A percentile compares a stretch with the other conserved stretches of the same genome.
Evolutionary conservation across 768 basidiomycete genomes (phyloP).

Genomic region (Russula sp.): DNA sequence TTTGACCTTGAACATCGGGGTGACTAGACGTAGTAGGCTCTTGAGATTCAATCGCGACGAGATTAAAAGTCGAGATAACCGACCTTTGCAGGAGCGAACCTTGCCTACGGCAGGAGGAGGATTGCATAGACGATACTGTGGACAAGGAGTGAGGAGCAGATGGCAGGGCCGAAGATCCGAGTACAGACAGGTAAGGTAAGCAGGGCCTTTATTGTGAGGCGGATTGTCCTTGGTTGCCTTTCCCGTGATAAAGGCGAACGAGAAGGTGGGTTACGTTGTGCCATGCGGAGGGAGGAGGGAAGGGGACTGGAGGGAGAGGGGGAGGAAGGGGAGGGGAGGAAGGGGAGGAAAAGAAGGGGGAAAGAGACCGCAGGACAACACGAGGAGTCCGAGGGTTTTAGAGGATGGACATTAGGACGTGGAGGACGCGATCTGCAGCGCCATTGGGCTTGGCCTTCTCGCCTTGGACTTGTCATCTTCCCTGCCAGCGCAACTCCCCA

Average conservation of each 20-base stretch:
- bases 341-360: neutral
- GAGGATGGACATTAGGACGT: neutral
- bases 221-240: slow-evolving; percentile 29
- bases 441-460: neutral
- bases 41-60: neutral
- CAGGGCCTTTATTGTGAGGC: slow-evolving; percentile 30
- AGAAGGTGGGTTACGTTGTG: neutral
- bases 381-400: slow-evolving; percentile 6
- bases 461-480: slow-evolving; percentile 10
- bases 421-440: slow-evolving; percentile 1
- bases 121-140: slow-evolving; percentile 48
- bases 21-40: slow-evolving; percentile 29
- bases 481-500: neutral
- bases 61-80: slow-evolving; percentile 6
- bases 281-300: slow-evolving; percentile 5
- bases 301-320: neutral
- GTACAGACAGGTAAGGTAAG: slow-evolving; percentile 35
- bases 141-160: neutral
- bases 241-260: slow-evolving; percentile 10
- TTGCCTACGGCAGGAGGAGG: slow-evolving; percentile 62
- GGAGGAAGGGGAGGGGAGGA: neutral
- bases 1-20: slow-evolving; percentile 57
- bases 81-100: slow-evolving; percentile 57
- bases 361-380: neutral
- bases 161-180: slow-evolving; percentile 1